Evolutionary conservation across 768 basidiomycete species (phyloP), one percentile per base, ranked within the genome.

Genomic region (Boletus sp.): DNA sequence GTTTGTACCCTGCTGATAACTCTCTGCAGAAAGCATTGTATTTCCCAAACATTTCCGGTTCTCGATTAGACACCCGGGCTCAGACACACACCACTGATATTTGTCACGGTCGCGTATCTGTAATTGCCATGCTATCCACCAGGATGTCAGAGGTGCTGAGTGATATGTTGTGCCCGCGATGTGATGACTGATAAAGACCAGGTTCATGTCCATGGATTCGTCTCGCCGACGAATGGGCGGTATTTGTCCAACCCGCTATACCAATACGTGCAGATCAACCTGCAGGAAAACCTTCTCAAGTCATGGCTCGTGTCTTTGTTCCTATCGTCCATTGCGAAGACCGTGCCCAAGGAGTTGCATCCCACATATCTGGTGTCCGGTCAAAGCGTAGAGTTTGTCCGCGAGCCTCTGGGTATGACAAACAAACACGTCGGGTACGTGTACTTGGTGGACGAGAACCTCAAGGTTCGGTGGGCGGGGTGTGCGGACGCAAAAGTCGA

Each of bases 201-300:
- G 93, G 77, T 90, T 49, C 94, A 98, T 64, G 81, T 83, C 35
- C 78, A 82, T 55, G 85, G 87, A 46, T 96, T 92, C 68, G 76
- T 79, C 5, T 71, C 78, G 35, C 77, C 78, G 2, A 82, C 88
- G 25, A 73, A 85, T 55, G 70, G 67, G 3, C 77, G 75, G 35
- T 88, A 79, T 70, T 64, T 67, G 32, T 65, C 73, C 1, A 72
- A 90, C 56, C 81, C 87, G 2, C 70, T 79, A 19, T 93, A 84
- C 67, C 87, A 85, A 72, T 84, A 82, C 58, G 67, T 91, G 46
- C 88, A 90, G 77, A 85, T 98, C 68, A 98, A 98, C 71, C 78
- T 96, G 27, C 96, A 98, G 74, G 90, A 93, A 70, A 98, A 98
- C 72, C 74, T 89, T 6, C 82, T 98, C 59, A 97, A 97, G 74